Percentiles rank a stretch among this genome's conserved stretches.
phyloP scores from a whole-genome alignment of 2,329 filamentous ascomycete genomes.

The Parastagonospora nodorum region DNA sequence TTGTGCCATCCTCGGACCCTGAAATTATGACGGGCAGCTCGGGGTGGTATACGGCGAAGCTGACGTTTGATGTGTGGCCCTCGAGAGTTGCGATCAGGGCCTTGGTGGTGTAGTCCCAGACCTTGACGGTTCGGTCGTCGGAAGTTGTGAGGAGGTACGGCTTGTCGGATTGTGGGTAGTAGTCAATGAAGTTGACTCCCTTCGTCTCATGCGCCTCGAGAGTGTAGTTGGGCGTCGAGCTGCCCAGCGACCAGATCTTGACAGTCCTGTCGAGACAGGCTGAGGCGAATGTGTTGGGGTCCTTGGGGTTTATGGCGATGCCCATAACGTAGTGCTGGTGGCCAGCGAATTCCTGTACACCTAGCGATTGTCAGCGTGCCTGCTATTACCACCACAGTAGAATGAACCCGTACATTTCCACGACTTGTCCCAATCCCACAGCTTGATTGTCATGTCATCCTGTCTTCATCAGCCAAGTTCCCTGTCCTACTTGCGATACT shows the following conservation, averaged over 20 bases:
- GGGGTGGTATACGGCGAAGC: conserved; percentile 96
- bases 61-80: conserved; percentile 97
- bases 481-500: not conserved
- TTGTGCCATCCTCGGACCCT: conserved; percentile 93
- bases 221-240: conserved; percentile 92
- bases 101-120: conserved; percentile 99
- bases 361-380: conserved; percentile 31
- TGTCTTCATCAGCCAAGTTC: conserved; percentile 27
- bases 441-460: conserved; percentile 69
- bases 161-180: conserved; percentile 71
- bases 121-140: conserved; percentile 94
- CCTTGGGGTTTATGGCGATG: conserved; percentile 92
- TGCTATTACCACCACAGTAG: not conserved
- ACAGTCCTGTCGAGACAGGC: conserved; percentile 96
- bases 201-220: conserved; percentile 96
- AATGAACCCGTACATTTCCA: conserved; percentile 74
- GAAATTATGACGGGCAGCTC: conserved; percentile 97
- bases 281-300: conserved; percentile 79
- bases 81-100: conserved; percentile 95
- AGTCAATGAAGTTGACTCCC: conserved; percentile 98
- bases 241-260: conserved; percentile 97
- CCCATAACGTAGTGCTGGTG: conserved; percentile 98
- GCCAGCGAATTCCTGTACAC: conserved; percentile 90
- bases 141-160: conserved; percentile 94
- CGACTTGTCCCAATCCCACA: conserved; percentile 98